Percentiles rank a stretch among this genome's conserved stretches.
These are phyloP conservation scores for Epithele typhae DNA, from an alignment of 768 basidiomycete genomes.

Conservation along the genomic window DNA sequence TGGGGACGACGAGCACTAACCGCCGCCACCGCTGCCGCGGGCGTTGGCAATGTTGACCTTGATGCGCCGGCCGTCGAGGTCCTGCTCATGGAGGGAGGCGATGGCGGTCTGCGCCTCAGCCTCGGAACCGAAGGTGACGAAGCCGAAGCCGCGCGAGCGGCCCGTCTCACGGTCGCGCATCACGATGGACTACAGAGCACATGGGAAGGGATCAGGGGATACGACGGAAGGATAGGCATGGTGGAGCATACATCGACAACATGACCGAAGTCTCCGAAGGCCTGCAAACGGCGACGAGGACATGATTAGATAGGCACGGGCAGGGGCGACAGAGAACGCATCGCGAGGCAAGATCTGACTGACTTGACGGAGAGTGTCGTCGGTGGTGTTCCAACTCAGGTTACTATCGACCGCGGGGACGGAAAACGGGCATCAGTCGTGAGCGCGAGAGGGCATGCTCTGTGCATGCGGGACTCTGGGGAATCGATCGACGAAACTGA, in stretches of 20 bases:
- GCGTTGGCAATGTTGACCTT: slow-evolving; percentile 84
- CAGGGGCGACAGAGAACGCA: slow-evolving; percentile 12
- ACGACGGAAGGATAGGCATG: background rate
- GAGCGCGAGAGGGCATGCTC: slow-evolving; percentile 33
- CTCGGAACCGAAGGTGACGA: slow-evolving; percentile 68
- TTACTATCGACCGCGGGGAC: slow-evolving; percentile 74
- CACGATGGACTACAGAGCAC: slow-evolving; percentile 73
- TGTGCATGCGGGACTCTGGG: slow-evolving; percentile 35
- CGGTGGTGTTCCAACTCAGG: slow-evolving; percentile 94
- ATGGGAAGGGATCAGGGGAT: slow-evolving; percentile 4
- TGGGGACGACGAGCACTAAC: too few relatives aligned
- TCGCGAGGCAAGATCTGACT: slow-evolving; percentile 46
- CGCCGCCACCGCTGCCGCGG: slow-evolving; percentile 49
- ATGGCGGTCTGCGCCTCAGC: slow-evolving; percentile 81
- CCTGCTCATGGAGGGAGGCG: slow-evolving; percentile 72
- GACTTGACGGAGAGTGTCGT: slow-evolving; percentile 86
- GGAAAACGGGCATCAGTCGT: slow-evolving; percentile 34
- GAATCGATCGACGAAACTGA: slow-evolving; percentile 56
- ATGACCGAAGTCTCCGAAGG: slow-evolving; percentile 76
- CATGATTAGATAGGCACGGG: slow-evolving; percentile 35
- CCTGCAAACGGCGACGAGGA: slow-evolving; percentile 51
- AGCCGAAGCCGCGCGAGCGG: slow-evolving; percentile 95
- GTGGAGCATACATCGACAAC: slow-evolving; percentile 79
- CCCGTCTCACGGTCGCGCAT: slow-evolving; percentile 98
- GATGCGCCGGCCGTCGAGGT: slow-evolving; percentile 89